Base-by-base conservation (phyloP, 306 rosid genomes). In the Boehmeria nivea region DNA sequence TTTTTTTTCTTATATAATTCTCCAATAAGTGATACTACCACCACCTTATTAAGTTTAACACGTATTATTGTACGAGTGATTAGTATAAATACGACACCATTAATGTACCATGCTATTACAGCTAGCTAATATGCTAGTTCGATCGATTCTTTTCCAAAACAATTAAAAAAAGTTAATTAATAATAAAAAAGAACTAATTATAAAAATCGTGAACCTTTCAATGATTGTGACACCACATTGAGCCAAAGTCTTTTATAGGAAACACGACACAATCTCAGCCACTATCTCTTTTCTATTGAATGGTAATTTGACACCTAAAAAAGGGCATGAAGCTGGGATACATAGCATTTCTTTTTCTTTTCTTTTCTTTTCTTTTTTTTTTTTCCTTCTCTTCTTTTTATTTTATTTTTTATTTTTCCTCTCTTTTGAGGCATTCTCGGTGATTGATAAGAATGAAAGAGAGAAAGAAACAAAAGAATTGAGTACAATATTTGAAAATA, bases 181-280 rank as follows among this genome's bases (percentile, higher is more conserved):
- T 1, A 52, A 15, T 25, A 15, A 26, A 1, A 8, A 6, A 24
- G 39, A 5, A 25, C 21, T 12, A 25, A 24, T 6, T 14, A 27
- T 27, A n/a, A 52, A 18, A 71, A 53, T 39, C 6, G 31, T 11
- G 6, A 45, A 17, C 27, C 69, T 66, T 72, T 18, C 17, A 3
- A 40, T 40, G 86, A 76, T 23, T 15, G 63, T 56, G 89, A 79
- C 71, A 59, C 76, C 65, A 59, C 72, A 23, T 40, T 19, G 63
- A 57, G 21, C 24, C 52, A 60, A n/a, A n/a, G 33, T 54, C 61
- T 67, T 74, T 77, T 51, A 17, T 47, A 38, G 63, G 61, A 72
- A 78, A 69, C 77, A 57, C 28, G 67, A 74, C 72, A 69, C 76
- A 54, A 64, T 72, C 56, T 64, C 24, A 66, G 72, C 78, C 90